A percentile compares a stretch with the other conserved stretches of the same genome.
phyloP scores from a whole-genome alignment of 1,284 basidiomycete genomes.

The Naganishia liquefaciens region DNA sequence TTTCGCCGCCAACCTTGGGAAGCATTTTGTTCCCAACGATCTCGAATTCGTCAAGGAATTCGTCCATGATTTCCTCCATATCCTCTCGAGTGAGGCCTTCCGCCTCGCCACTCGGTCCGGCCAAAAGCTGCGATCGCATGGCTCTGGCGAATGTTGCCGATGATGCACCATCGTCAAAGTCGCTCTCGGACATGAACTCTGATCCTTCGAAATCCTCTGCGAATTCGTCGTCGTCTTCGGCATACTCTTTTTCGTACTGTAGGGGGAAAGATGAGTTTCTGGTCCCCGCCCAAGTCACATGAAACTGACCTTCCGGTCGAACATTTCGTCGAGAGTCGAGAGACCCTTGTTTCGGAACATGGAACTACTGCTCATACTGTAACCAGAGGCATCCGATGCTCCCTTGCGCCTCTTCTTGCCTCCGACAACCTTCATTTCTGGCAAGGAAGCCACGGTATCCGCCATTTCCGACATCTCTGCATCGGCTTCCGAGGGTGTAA shows the following conservation, averaged over 20 bases:
- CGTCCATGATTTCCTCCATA: slow-evolving; percentile 87
- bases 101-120: slow-evolving; percentile 11
- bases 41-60: slow-evolving; percentile 91
- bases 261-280: background rate
- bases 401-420: slow-evolving; percentile 70
- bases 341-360: slow-evolving; percentile 92
- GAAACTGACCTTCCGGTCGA: slow-evolving; percentile 71
- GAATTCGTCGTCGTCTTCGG: slow-evolving; percentile 60
- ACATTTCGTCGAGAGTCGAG: slow-evolving; percentile 84
- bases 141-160: slow-evolving; percentile 54
- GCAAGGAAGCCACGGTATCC: slow-evolving; percentile 74
- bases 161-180: slow-evolving; percentile 43
- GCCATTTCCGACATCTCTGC: slow-evolving; percentile 68
- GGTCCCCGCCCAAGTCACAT: background rate
- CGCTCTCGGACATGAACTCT: slow-evolving; percentile 31
- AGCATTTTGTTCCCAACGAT: slow-evolving; percentile 80
- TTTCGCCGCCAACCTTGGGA: slow-evolving; percentile 67
- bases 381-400: slow-evolving; percentile 77
- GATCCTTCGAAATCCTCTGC: slow-evolving; percentile 53
- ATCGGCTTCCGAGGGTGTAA: slow-evolving; percentile 41
- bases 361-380: slow-evolving; percentile 95
- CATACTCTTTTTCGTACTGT: slow-evolving; percentile 75
- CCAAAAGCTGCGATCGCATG: slow-evolving; percentile 27
- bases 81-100: slow-evolving; percentile 75
- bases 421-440: slow-evolving; percentile 62